Conservation (phyloP, 225 moss, liverwort and hornwort genomes). For the Bryum argenteum region DNA sequence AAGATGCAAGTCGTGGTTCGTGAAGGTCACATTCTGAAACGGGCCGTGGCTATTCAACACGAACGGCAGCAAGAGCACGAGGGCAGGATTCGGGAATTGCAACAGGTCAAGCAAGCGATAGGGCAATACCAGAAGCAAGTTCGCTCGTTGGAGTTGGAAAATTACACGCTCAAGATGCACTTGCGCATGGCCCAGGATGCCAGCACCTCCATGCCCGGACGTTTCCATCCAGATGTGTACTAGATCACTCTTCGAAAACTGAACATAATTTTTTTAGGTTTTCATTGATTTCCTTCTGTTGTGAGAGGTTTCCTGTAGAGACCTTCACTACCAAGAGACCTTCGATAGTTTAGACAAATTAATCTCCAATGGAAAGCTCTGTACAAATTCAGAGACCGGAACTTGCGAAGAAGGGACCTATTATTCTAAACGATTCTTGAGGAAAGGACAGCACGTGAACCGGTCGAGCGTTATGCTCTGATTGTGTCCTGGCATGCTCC, state of each 20-base stretch:
- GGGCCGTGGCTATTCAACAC: constrained; percentile 77
- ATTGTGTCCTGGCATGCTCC: not conserved
- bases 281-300: not conserved
- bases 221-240: constrained; percentile 85
- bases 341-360: not conserved
- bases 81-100: constrained; percentile 64
- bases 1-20: constrained; percentile 70
- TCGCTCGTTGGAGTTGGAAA: constrained; percentile 66
- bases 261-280: not conserved
- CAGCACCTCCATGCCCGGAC: constrained; percentile 73
- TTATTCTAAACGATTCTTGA: not conserved
- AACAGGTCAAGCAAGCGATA: constrained; percentile 64
- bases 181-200: constrained; percentile 79
- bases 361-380: not conserved
- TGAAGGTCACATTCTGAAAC: constrained; percentile 79
- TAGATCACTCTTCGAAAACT: constrained; percentile 10
- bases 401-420: not conserved
- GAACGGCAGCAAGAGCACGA: constrained; percentile 82
- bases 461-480: not conserved
- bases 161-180: constrained; percentile 71
- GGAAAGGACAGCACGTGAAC: not conserved
- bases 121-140: constrained; percentile 80
- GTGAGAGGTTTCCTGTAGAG: not conserved
- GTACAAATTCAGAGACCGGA: not conserved
- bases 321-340: not conserved